phyloP scores from a whole-genome alignment of 306 rosid species.

The Gillenia trifoliata region DNA sequence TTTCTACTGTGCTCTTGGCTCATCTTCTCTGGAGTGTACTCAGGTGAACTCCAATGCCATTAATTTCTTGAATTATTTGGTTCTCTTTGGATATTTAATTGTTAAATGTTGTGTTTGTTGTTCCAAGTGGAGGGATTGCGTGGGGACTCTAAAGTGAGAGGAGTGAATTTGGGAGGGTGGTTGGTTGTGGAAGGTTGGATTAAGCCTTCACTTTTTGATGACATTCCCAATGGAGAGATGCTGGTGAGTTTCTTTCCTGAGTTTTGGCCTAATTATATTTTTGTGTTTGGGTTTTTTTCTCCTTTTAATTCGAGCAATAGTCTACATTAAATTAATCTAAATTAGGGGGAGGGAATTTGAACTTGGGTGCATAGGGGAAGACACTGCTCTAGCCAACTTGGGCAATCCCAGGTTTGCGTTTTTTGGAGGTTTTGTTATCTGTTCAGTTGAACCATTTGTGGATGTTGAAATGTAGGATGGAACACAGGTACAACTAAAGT shows the following conservation, averaged over 20 bases:
- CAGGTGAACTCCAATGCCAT: conserved; percentile 44
- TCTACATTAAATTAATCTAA: no score
- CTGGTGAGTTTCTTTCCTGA: conserved; percentile 46
- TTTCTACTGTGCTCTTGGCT: conserved; percentile 51
- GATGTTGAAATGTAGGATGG: conserved; percentile 60
- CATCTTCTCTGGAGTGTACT: conserved; percentile 45
- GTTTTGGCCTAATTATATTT: neutral
- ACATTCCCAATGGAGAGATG: conserved; percentile 89
- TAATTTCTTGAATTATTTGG: conserved; percentile 12
- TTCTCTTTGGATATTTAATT: conserved; percentile 12
- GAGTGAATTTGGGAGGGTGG: conserved; percentile 97
- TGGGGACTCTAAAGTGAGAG: conserved; percentile 63
- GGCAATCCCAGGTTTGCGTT: neutral
- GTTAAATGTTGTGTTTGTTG: conserved; percentile 3
- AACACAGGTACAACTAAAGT: conserved; percentile 73
- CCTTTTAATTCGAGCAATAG: neutral
- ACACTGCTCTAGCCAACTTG: no score
- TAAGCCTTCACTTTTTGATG: conserved; percentile 90
- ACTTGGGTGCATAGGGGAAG: no score
- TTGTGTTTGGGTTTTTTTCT: neutral
- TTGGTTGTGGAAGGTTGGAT: conserved; percentile 96
- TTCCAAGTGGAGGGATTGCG: conserved; percentile 65
- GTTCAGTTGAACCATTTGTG: conserved; percentile 14
- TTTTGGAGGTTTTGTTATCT: conserved; percentile 12
- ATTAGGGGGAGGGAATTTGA: neutral